These are phyloP conservation scores for Ustilago curta DNA, from an alignment of 1,284 basidiomycete genomes.

Conservation along the genomic window DNA sequence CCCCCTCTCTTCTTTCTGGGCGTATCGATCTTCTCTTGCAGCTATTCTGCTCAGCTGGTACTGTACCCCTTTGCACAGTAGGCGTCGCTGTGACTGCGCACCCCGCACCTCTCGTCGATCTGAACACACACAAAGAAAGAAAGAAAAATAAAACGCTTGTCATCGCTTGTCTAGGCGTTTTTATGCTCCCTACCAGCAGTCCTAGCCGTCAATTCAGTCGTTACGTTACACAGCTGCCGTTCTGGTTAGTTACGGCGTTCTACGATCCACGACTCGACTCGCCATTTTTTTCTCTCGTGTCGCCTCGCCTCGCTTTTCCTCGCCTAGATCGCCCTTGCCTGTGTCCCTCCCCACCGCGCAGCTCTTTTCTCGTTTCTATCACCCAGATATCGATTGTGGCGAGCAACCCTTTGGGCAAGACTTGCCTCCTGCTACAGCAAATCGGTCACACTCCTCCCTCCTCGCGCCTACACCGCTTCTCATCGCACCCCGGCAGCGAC, in stretches of 20 bases:
- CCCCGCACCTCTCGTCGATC: constrained; percentile 14
- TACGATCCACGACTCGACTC: constrained; percentile 3
- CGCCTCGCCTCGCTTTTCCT: constrained; percentile 1
- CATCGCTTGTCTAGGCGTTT: too few relatives aligned
- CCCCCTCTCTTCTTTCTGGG: too few relatives aligned
- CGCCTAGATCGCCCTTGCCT: constrained; percentile 4
- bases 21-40: too few relatives aligned
- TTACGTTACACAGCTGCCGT: not conserved
- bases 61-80: not conserved
- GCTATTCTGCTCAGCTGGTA: not conserved
- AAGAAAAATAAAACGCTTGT: not conserved
- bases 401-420: not conserved
- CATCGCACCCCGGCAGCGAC: not conserved
- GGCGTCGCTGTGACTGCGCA: not conserved
- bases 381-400: constrained; percentile 4
- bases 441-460: not conserved
- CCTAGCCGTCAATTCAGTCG: too few relatives aligned
- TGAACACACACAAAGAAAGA: not conserved
- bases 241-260: constrained; percentile 1
- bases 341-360: not conserved
- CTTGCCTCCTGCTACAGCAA: too few relatives aligned
- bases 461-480: not conserved
- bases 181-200: too few relatives aligned
- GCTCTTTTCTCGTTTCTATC: not conserved
- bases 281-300: constrained; percentile 1